These are phyloP conservation scores for Sambucus nigra DNA, from an alignment of 129 eudicot genomes.

Conservation along the genomic window DNA sequence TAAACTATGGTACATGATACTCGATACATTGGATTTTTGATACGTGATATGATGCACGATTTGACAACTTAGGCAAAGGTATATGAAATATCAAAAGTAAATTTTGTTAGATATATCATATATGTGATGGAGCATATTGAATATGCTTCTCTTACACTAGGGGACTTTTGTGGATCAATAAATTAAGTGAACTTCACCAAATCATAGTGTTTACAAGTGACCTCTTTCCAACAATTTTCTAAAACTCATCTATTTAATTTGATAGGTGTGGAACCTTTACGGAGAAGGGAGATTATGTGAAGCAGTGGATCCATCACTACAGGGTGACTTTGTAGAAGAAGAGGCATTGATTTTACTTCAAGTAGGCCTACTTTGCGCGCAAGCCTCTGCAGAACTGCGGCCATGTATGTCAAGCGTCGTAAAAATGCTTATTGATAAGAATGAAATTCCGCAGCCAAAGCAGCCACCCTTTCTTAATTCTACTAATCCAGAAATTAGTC, in stretches of 20 bases:
- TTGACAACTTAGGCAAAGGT: too few species aligned
- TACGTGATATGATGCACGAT: too few species aligned
- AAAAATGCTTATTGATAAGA: slow-evolving; percentile 18
- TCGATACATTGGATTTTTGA: too few species aligned
- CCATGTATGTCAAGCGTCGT: slow-evolving; percentile 39
- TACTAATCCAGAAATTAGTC: slow-evolving; percentile 8
- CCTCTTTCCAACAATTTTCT: not conserved
- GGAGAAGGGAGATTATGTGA: slow-evolving; percentile 9
- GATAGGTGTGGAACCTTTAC: slow-evolving; percentile 28
- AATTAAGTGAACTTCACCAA: too few species aligned
- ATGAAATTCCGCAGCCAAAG: slow-evolving; percentile 25
- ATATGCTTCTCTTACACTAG: too few species aligned
- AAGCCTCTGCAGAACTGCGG: slow-evolving; percentile 29
- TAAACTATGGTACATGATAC: too few species aligned
- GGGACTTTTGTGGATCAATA: too few species aligned
- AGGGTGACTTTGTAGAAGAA: slow-evolving; percentile 16
- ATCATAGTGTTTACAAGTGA: too few species aligned
- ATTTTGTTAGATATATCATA: too few species aligned
- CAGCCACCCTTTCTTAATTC: slow-evolving; percentile 40
- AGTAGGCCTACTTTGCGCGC: slow-evolving; percentile 33
- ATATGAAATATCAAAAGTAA: too few species aligned
- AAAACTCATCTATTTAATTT: not conserved
- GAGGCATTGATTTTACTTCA: slow-evolving; percentile 24
- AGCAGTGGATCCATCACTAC: slow-evolving; percentile 18
- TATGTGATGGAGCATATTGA: too few species aligned